These are phyloP conservation scores for Mortierella sp. DNA, from an alignment of 371 early-diverging fungal species.

Conservation along the genomic window DNA sequence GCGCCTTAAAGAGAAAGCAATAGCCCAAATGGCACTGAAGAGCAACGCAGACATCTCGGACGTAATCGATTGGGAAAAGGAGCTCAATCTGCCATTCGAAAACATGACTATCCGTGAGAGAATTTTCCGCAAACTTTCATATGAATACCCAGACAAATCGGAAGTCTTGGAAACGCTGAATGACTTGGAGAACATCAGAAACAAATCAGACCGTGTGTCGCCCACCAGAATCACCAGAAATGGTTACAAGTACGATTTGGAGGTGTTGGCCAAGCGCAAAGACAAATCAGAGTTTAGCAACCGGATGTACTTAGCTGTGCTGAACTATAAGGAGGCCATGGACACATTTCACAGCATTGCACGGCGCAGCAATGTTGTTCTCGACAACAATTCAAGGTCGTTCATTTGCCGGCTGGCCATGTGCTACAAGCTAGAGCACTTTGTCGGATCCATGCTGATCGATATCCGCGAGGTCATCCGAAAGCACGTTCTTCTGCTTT, in stretches of 20 bases:
- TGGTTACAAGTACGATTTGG: conserved; percentile 35
- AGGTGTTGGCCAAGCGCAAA: conserved; percentile 34
- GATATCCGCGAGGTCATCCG: conserved; percentile 29
- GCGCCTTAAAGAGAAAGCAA: conserved; percentile 25
- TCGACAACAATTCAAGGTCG: conserved; percentile 35
- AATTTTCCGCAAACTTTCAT: conserved; percentile 32
- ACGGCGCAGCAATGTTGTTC: conserved; percentile 32
- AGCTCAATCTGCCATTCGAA: conserved; percentile 38
- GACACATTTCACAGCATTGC: conserved; percentile 26
- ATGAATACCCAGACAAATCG: conserved; percentile 29
- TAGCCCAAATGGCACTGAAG: conserved; percentile 26
- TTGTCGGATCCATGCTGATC: conserved; percentile 31
- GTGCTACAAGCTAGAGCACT: conserved; percentile 41
- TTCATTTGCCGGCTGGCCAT: conserved; percentile 34
- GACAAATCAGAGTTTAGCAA: conserved; percentile 37
- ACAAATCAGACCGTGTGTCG: conserved; percentile 19
- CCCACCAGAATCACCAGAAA: conserved; percentile 22
- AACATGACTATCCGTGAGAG: conserved; percentile 41
- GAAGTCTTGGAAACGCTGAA: conserved; percentile 26
- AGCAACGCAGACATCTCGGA: conserved; percentile 31
- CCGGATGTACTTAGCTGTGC: conserved; percentile 39
- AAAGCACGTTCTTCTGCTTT: conserved; percentile 39
- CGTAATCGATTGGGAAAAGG: conserved; percentile 38
- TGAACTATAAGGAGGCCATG: conserved; percentile 29
- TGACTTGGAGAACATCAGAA: conserved; percentile 28